These are phyloP conservation scores for Microcyclospora tardicrescens DNA, from an alignment of 2,329 filamentous ascomycete genomes.

Conservation along the genomic window DNA sequence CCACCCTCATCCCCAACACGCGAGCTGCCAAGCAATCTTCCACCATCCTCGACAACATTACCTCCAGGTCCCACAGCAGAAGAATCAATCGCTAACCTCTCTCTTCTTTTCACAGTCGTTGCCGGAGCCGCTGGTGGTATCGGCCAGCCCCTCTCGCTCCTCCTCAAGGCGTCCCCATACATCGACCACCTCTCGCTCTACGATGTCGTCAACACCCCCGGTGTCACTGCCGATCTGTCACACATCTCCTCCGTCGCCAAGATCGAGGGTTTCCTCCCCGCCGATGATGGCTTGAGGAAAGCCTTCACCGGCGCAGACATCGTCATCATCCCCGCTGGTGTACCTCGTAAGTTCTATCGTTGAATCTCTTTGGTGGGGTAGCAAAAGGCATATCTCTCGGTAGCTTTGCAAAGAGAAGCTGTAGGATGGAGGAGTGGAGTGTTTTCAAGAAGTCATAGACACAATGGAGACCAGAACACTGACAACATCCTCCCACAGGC, in stretches of 20 bases:
- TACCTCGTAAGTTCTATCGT: slow-evolving; percentile 56
- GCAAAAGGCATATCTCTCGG: not conserved
- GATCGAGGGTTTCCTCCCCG: slow-evolving; percentile 77
- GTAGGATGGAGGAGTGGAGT: no score
- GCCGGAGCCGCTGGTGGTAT: slow-evolving; percentile 96
- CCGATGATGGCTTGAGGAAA: slow-evolving; percentile 67
- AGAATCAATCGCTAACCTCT: not conserved
- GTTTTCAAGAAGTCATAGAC: no score
- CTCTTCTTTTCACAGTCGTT: slow-evolving; percentile 43
- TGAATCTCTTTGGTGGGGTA: slow-evolving; percentile 2
- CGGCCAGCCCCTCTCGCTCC: slow-evolving; percentile 95
- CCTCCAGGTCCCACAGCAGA: no score
- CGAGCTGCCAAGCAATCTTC: slow-evolving; percentile 3
- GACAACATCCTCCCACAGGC: slow-evolving; percentile 42
- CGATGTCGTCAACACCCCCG: slow-evolving; percentile 98
- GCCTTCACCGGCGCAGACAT: slow-evolving; percentile 90
- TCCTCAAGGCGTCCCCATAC: slow-evolving; percentile 80
- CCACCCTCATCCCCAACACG: not conserved
- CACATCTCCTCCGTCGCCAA: slow-evolving; percentile 90
- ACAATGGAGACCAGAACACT: not conserved
- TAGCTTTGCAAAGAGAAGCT: no score
- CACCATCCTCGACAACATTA: no score
- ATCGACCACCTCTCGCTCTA: slow-evolving; percentile 91
- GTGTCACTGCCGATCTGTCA: slow-evolving; percentile 89
- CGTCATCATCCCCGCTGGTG: slow-evolving; percentile 92